A percentile compares a stretch with the other conserved stretches of the same genome.
Evolutionary conservation across 805 yeast genomes (phyloP).

Genomic region (Candida golubevii): DNA sequence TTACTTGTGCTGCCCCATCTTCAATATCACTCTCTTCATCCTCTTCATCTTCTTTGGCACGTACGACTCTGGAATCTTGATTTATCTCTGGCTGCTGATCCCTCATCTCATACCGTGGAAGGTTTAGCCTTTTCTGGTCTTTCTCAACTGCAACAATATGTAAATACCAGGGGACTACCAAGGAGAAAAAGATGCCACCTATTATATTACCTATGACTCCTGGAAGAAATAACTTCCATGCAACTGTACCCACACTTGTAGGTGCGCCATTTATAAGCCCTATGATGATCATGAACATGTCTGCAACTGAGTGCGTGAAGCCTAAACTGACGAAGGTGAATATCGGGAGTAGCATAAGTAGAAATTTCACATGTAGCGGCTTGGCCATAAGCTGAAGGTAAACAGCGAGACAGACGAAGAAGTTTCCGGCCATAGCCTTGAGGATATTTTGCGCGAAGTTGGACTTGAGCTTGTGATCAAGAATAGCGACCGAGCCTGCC

Average conservation of each 20-base stretch:
- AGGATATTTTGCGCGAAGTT: slow-evolving; percentile 61
- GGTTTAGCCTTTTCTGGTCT: slow-evolving; percentile 55
- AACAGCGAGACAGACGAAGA: slow-evolving; percentile 70
- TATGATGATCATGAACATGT: slow-evolving; percentile 64
- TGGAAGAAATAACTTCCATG: slow-evolving; percentile 72
- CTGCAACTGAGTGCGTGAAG: slow-evolving; percentile 78
- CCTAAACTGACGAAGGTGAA: slow-evolving; percentile 78
- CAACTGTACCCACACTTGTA: slow-evolving; percentile 56
- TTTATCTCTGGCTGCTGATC: slow-evolving; percentile 81
- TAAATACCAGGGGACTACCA: slow-evolving; percentile 65
- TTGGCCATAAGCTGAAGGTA: slow-evolving; percentile 74
- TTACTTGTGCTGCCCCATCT: neutral
- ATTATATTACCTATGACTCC: slow-evolving; percentile 70
- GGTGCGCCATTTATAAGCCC: slow-evolving; percentile 68
- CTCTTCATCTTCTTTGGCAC: slow-evolving; percentile 22
- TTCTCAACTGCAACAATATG: slow-evolving; percentile 70
- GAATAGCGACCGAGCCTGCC: slow-evolving; percentile 46
- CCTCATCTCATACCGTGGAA: slow-evolving; percentile 65
- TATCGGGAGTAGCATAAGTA: slow-evolving; percentile 62
- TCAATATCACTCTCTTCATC: slow-evolving; percentile 8
- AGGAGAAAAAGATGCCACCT: slow-evolving; percentile 71
- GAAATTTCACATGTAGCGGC: slow-evolving; percentile 70
- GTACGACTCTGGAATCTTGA: slow-evolving; percentile 74
- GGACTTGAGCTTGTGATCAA: slow-evolving; percentile 38
- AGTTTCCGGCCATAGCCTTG: slow-evolving; percentile 74